Base-by-base conservation (phyloP, 768 basidiomycete species). In the Hericium alpestre region DNA sequence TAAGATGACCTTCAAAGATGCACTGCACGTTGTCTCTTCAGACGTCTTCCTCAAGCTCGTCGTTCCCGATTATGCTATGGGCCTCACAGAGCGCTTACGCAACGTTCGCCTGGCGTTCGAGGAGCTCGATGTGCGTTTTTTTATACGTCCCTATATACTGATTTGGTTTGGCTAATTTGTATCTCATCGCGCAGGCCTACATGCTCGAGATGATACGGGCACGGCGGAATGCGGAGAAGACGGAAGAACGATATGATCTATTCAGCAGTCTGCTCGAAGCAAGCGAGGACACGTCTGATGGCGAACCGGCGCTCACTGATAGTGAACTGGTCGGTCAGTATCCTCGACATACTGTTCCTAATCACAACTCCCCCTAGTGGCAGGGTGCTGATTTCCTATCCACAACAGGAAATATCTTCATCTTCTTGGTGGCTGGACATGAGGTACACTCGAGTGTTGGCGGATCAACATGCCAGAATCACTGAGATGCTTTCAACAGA, bases 1-100 rank as follows among this genome's bases (percentile, higher is more conserved):
- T 61, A 57, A 66, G 27, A 67, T 81, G 64, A 69, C 76, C 18
- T 81, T 79, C 69, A 77, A 76, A 59, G 69, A 76, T 38, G 74
- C 80, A 11, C 67, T 82, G 38, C 76, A 76, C 54, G 66, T 68
- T 16, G 73, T 76, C 10, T 70, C 78, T 4, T 66, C 62, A 6
- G 68, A 74, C 51, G 56, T 79, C 5, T 58, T 72, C 40, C 8
- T 72, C 40, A 74, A 73, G 53, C 51, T 78, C 1, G 48, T 72
- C 7, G 54, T 78, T 6, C 79, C 79, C 0, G 63, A 66, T 4
- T 73, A 73, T 71, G 70, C 69, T 5, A 68, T 74, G 60, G 67
- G 67, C 18, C 50, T 74, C 32, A 75, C 75, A 0, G 58, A 70
- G 43, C 61, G 63, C 13, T 63, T 72, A 1, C 65, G 71, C 37